These are phyloP conservation scores for Fusarium continuum DNA, from an alignment of 2,329 filamentous ascomycete genomes.

Conservation along the genomic window DNA sequence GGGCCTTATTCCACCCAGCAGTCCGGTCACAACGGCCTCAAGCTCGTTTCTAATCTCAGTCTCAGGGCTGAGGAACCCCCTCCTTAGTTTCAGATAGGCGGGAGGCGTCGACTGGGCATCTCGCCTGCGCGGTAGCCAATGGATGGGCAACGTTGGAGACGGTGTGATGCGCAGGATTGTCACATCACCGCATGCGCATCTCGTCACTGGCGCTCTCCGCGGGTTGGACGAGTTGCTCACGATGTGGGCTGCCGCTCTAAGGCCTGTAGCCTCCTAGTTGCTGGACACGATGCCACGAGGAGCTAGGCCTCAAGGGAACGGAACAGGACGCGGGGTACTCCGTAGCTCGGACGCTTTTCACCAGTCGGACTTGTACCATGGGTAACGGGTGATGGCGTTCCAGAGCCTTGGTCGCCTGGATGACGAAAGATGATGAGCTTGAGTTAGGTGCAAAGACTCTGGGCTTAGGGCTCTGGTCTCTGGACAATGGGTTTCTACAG, in stretches of 20 bases:
- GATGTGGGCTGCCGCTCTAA: constrained; percentile 16
- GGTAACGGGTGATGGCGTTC: constrained; percentile 16
- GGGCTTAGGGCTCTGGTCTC: constrained; percentile 8
- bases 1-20: constrained; percentile 35
- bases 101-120: constrained; percentile 25
- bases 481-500: neutral
- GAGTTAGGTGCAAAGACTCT: constrained; percentile 18
- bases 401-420: constrained; percentile 18
- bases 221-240: constrained; percentile 27
- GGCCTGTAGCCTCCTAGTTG: constrained; percentile 9
- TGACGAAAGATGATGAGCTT: constrained; percentile 17
- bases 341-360: constrained; percentile 15
- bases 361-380: constrained; percentile 24
- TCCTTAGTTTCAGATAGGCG: constrained; percentile 42
- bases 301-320: neutral
- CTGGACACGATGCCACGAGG: constrained; percentile 26
- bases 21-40: constrained; percentile 39
- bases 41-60: constrained; percentile 41
- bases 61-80: constrained; percentile 29
- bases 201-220: constrained; percentile 42
- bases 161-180: constrained; percentile 44
- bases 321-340: constrained; percentile 27
- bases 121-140: constrained; percentile 37
- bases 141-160: constrained; percentile 22
- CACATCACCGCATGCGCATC: constrained; percentile 44